These are phyloP conservation scores for Allium fistulosum DNA, from an alignment of 106 monocot genomes.

Conservation along the genomic window DNA sequence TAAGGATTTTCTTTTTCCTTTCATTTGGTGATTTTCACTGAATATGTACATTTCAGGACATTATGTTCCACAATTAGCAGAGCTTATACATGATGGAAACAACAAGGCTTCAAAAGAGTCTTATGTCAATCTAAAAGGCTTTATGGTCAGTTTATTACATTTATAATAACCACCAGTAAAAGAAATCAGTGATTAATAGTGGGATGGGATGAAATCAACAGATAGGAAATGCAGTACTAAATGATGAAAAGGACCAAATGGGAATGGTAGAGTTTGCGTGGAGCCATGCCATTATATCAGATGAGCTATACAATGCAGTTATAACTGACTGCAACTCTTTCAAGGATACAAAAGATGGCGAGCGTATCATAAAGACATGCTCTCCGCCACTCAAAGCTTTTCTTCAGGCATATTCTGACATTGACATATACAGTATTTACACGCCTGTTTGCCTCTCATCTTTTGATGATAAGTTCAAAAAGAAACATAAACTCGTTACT, in stretches of 20 bases:
- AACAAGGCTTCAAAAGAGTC: constrained; percentile 26
- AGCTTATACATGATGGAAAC: constrained; percentile 69
- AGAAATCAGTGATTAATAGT: no score
- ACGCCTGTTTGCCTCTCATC: constrained; percentile 71
- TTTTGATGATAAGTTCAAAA: background rate
- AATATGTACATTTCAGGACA: constrained; percentile 39
- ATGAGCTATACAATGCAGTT: constrained; percentile 53
- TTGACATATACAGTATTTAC: constrained; percentile 96
- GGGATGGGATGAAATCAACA: constrained; percentile 9
- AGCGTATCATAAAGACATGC: constrained; percentile 22
- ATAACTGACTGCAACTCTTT: constrained; percentile 49
- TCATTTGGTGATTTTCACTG: no score
- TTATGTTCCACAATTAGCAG: constrained; percentile 86
- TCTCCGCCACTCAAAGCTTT: constrained; percentile 41
- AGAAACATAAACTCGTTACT: constrained; percentile 12
- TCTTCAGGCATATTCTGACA: constrained; percentile 43
- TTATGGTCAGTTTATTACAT: constrained; percentile 45
- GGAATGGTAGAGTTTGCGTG: constrained; percentile 96
- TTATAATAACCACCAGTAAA: background rate
- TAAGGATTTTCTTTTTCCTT: no score
- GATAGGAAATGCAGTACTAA: constrained; percentile 95
- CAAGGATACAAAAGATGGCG: constrained; percentile 14
- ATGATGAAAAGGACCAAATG: constrained; percentile 69
- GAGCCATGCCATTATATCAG: constrained; percentile 95
- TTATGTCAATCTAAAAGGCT: constrained; percentile 64